These are phyloP conservation scores for Apiotrichum sp. DNA, from an alignment of 1,284 basidiomycete species.

Conservation along the genomic window DNA sequence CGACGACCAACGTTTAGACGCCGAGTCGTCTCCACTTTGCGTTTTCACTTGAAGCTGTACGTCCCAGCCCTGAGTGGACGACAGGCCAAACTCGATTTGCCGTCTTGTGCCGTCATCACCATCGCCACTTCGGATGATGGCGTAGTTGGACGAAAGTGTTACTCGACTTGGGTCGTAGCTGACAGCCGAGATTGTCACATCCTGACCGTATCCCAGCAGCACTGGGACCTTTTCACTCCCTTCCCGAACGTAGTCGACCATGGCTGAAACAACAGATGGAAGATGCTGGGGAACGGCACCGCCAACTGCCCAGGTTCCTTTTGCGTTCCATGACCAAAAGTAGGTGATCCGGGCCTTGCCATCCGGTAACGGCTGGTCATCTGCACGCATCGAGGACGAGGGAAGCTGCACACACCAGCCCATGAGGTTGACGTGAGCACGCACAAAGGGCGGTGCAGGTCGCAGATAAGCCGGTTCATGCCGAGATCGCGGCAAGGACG, in stretches of 20 bases:
- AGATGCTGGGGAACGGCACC: constrained; percentile 61
- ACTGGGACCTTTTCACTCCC: constrained; percentile 69
- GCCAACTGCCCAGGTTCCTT: constrained; percentile 74
- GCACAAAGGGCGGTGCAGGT: constrained; percentile 88
- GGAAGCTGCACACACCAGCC: constrained; percentile 84
- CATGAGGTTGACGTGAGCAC: constrained; percentile 80
- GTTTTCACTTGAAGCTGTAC: constrained; percentile 62
- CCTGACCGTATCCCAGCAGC: constrained; percentile 70
- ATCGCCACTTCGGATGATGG: constrained; percentile 65
- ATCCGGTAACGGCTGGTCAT: constrained; percentile 44
- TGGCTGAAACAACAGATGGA: constrained; percentile 69
- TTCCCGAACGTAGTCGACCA: constrained; percentile 69
- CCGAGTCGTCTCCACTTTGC: constrained; percentile 58
- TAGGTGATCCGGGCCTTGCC: constrained; percentile 68
- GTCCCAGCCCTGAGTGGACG: constrained; percentile 81
- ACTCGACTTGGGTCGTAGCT: constrained; percentile 74
- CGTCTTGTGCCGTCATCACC: constrained; percentile 49
- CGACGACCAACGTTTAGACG: constrained; percentile 64
- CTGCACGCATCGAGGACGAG: constrained; percentile 21
- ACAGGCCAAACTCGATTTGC: constrained; percentile 71
- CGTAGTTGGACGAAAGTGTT: constrained; percentile 76
- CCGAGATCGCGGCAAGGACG: constrained; percentile 81
- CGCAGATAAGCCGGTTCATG: constrained; percentile 92
- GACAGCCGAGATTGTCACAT: constrained; percentile 69
- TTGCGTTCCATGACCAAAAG: constrained; percentile 95